Base-by-base conservation (phyloP, 1,139 yeast genomes). In the Meyerozyma athensensis region DNA sequence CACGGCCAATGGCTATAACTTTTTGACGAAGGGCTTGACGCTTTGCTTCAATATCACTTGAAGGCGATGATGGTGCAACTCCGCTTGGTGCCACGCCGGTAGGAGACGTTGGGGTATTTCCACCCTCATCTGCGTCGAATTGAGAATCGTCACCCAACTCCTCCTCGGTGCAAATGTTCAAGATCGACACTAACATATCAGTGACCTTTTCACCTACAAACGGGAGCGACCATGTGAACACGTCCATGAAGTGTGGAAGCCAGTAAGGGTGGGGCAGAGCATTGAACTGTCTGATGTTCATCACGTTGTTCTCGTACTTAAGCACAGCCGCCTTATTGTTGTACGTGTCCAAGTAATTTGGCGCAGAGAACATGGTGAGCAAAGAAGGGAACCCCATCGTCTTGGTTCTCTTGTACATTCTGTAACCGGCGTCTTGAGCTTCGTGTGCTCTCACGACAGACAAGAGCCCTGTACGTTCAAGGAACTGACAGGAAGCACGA, bases 151-250 rank as follows among this genome's bases (percentile, higher is more conserved):
- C 92, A 42, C 82, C 94, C 43, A 92, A 72, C 60, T 92, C 98
- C 55, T 92, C 97, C 54, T 89, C 95, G 1, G 97, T 86, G 65
- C 98, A 92, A 40, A 92, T 87, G 60, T 90, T 90, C 56, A 92
- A 73, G 35, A 92, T 86, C 2, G 95, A 79, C 23, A 89, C 87
- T 56, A 92, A 73, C 86, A 92, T 90, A 56, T 92, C 97, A 13
- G 96, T 86, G 42, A 90, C 83, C 50, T 89, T 79, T 63, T 92
- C 97, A n/a, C 97, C 97, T 28, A 92, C 97, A 68, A 92, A 92
- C 6, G 98, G 98, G 43, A 92, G 68, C 3, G 96, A 86, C 98
- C 98, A 92, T 5, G 96, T 85, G 60, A 92, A 92, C 5, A 90
- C 96, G 59, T 92, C 97, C 96, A 90, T 89, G 52, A 90, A 87